phyloP scores from a whole-genome alignment of 2,329 filamentous ascomycete genomes.

The Ophiocordyceps sinensis region DNA sequence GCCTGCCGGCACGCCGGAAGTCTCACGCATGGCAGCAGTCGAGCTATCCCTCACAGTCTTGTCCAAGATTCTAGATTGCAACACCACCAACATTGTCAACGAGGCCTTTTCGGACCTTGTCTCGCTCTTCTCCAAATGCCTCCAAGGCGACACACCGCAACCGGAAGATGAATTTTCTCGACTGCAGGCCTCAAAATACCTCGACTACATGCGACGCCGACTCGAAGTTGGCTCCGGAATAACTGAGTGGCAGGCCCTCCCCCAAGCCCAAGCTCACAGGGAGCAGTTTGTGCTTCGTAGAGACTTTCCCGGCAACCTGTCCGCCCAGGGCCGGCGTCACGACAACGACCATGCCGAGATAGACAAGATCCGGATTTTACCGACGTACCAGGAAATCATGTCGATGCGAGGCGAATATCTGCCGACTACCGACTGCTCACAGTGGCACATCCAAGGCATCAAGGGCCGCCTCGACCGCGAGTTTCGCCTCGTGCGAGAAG shows the following conservation, averaged over 20 bases:
- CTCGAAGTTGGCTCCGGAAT: constrained; percentile 14
- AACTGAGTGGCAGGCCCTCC: constrained; percentile 4
- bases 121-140: constrained; percentile 9
- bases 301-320: constrained; percentile 19
- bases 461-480: constrained; percentile 36
- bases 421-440: constrained; percentile 20
- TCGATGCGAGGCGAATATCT: constrained; percentile 28
- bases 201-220: constrained; percentile 16
- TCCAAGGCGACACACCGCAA: constrained; percentile 2
- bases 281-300: constrained; percentile 15
- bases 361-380: constrained; percentile 30
- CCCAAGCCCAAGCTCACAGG: constrained; percentile 4
- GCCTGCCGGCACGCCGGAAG: constrained; percentile 2
- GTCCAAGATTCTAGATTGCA: constrained; percentile 21
- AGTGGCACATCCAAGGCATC: constrained; percentile 23
- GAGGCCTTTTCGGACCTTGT: constrained; percentile 4
- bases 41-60: constrained; percentile 17
- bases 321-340: constrained; percentile 21
- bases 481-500: constrained; percentile 40
- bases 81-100: constrained; percentile 18
- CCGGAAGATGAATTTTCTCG: constrained; percentile 10
- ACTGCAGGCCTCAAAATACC: constrained; percentile 15
- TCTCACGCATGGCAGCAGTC: constrained; percentile 8
- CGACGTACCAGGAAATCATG: constrained; percentile 31
- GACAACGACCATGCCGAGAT: constrained; percentile 36